These are phyloP conservation scores for Penicillium sp. DNA, from an alignment of 2,329 filamentous ascomycete genomes.

Conservation along the genomic window DNA sequence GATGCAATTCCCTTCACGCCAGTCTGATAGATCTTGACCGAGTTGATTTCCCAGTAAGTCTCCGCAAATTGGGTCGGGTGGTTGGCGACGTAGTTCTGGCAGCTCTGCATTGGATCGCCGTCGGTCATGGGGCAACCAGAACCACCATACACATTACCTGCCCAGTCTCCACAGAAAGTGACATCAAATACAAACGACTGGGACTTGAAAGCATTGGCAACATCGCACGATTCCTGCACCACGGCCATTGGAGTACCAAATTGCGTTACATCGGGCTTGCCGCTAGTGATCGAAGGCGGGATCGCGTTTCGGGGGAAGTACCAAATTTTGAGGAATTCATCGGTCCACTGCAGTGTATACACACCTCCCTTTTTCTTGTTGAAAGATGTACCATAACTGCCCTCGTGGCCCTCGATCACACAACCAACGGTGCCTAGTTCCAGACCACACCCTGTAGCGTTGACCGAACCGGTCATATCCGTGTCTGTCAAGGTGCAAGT, in stretches of 20 bases:
- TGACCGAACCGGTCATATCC: slow-evolving; percentile 50
- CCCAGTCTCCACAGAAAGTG: slow-evolving; percentile 58
- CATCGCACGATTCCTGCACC: slow-evolving; percentile 43
- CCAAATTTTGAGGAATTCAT: slow-evolving; percentile 51
- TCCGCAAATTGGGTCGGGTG: slow-evolving; percentile 69
- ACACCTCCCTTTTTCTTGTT: slow-evolving; percentile 52
- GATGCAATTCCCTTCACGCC: slow-evolving; percentile 16
- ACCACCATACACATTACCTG: slow-evolving; percentile 50
- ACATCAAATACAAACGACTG: slow-evolving; percentile 50
- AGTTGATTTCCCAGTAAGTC: slow-evolving; percentile 76
- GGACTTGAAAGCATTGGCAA: slow-evolving; percentile 41
- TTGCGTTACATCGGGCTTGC: slow-evolving; percentile 43
- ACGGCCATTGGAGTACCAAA: slow-evolving; percentile 50
- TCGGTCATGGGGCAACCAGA: slow-evolving; percentile 55
- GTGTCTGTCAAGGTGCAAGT: slow-evolving; percentile 45
- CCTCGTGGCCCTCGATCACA: slow-evolving; percentile 39
- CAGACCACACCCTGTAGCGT: slow-evolving; percentile 51
- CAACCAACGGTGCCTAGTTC: slow-evolving; percentile 39
- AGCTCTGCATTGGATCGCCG: slow-evolving; percentile 60
- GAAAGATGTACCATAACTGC: slow-evolving; percentile 53
- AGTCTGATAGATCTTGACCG: slow-evolving; percentile 61
- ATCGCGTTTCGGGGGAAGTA: slow-evolving; percentile 48
- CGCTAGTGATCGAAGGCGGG: slow-evolving; percentile 45
- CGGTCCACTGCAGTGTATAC: slow-evolving; percentile 51
- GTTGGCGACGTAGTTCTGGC: slow-evolving; percentile 67